Evolutionary conservation across 2,329 filamentous ascomycete genomes (phyloP), one percentile per base, ranked within the genome.

Genomic region (Trichophaea hybrida): DNA sequence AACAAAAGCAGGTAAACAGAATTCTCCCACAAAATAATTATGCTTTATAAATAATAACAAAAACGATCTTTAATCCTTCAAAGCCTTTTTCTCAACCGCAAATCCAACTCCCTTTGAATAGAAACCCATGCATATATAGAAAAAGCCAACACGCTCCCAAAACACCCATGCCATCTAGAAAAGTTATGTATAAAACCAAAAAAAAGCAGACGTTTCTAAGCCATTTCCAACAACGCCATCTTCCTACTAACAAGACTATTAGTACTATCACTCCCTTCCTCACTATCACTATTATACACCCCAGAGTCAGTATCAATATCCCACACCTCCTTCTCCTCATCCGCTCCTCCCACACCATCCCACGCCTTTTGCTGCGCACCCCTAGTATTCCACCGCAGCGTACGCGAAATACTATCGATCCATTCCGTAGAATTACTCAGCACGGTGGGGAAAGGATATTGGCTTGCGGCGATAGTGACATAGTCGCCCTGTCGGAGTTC

Each of bases 361-460:
- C 84, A 98, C 2, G 82, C 87, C 73, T 96, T 97, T 73, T 98
- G 93, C 58, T 85, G 84, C 4, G 91, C 90, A 4, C 89, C 90
- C 50, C 93, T 80, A 32, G 86, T 91, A 74, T 98, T 98, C 93
- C 93, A 98, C 64, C 90, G 80, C 61, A 98, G 77, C 2, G 91
- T 95, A 62, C 91, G 82, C 57, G 87, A 88, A 53, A 98, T 88
- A 69, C 88, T 94, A 72, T 96, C 87, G 70, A 98, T 96, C 93
- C 93, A 98, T 72, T 98, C 93, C 0, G 85, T 86, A 62, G 84
- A 84, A 64, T 85, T 88, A 65, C 88, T 86, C 60, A 94, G 88
- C 48, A 98, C 91, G 0, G 93, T 97, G 2, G 93, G 93, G 75
- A 98, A 97, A 0, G 93, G 93, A 69, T 96, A 98, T 71, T 94